Evolutionary conservation across 441 rosid genomes (phyloP), one percentile per base, ranked within the genome.

Genomic region (Syzygium syzygioides): DNA sequence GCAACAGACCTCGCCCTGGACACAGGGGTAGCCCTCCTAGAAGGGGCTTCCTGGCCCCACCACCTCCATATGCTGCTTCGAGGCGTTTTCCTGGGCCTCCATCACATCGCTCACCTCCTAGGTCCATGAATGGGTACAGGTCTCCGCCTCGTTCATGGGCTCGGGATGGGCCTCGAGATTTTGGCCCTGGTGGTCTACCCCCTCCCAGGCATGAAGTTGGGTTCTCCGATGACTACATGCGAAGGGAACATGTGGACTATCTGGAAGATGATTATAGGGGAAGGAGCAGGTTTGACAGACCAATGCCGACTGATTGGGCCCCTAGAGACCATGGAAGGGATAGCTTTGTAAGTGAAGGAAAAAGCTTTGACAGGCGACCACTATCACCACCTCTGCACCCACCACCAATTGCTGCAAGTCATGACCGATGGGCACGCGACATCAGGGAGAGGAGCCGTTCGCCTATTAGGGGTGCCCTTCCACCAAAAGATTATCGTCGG

Each of bases 401-500:
- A 55, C 95, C 95, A 5, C 89, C 92, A 37, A 87, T 90, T 87
- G 91, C 91, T 59, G 92, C 92, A 85, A 93, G 91, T 89, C 96
- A 92, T 50, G 94, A 94, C 79, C 91, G 96, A 56, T 95, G 98
- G 98, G 93, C 91, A 25, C 94, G 92, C 3, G 93, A 94, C 84
- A 26, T 92, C 71, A 95, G 98, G 90, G 96, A 96, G 90, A 95
- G 99, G 92, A 96, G 99, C 92, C 93, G 98, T 87, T 96, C 99
- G 0, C 99, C 98, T 2, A 14, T 93, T 57, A 93, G 97, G 89
- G 95, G 92, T n/a, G 93, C 86, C 54, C 94, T 90, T 26, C 93
- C 94, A 28, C 90, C 89, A 9, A 95, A 93, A 88, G 95, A 93
- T 85, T 92, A 93, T 87, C 95, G 93, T 18, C 95, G 94, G 52